Evolutionary conservation across 2,329 filamentous ascomycete species (phyloP).

Genomic region (Microsporum ferrugineum): DNA sequence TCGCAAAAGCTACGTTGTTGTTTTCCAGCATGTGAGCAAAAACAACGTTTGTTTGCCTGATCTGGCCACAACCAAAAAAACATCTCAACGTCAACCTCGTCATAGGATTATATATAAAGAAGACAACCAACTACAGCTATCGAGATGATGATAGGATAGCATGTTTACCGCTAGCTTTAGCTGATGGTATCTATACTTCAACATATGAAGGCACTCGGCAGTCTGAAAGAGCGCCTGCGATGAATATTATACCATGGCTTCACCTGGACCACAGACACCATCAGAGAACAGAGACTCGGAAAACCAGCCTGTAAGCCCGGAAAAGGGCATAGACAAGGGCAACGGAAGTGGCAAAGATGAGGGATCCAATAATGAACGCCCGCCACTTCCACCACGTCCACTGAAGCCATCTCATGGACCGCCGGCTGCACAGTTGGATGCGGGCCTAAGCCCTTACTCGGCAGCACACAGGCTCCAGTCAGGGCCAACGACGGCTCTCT

Average conservation of each 20-base stretch:
- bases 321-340: neutral
- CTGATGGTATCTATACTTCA: neutral
- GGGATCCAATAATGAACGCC: neutral
- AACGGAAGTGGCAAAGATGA: neutral
- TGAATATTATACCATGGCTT: neutral
- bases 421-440: constrained; percentile 17
- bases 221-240: neutral
- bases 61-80: neutral
- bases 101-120: no score
- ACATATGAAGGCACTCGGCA: neutral
- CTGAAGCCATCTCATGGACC: neutral
- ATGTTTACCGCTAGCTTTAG: neutral
- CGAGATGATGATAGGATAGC: neutral
- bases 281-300: neutral
- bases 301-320: neutral
- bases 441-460: constrained; percentile 29
- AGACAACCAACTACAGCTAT: neutral
- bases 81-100: neutral
- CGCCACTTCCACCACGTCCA: constrained; percentile 8
- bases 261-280: neutral
- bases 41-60: neutral
- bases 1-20: neutral
- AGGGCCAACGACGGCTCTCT: constrained; percentile 73
- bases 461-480: constrained; percentile 37
- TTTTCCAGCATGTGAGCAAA: no score